Base-by-base conservation (phyloP, 208 protist genomes). In the Wallacemonas rigidus region DNA sequence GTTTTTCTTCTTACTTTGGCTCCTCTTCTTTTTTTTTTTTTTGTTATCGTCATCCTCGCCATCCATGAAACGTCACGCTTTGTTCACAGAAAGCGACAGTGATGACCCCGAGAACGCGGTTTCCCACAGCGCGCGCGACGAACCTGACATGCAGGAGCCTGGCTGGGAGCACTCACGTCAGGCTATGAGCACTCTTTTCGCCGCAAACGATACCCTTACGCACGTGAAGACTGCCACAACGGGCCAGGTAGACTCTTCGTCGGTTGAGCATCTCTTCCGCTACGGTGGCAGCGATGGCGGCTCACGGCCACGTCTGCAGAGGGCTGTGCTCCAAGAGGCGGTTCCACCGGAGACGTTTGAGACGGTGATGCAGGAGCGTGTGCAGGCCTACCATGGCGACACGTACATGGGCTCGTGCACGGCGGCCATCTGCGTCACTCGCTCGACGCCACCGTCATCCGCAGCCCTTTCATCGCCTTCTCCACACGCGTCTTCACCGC, bases 341-440 rank as follows among this genome's bases (percentile, higher is more conserved):
- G 26, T 26, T 26, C 26, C 26, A 26, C 26, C 26, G 26, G 62
- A 51, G 50, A 54, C 69, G 43, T 77, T 73, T 36, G 73, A 72
- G 54, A 89, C 82, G 15, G 83, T 78, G 2, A n/a, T 74, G 54
- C 83, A 89, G 45, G 76, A 76, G 4, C 51, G 81, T 2, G 76
- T 89, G 44, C 72, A 90, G 54, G 78, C 77, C 35, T 93, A 89
- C 67, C 82, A 77, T 9, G 83, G 79, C 38, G 74, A 85, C 26
- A 58, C 68, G 1, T 74, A 68, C 50, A 65, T 79, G 35, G 85
- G 85, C 56, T 77, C 83, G 36, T 87, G 81, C 55, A 70, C 86
- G 43, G 67, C 85, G n/a, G 85, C 85, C 2, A 35, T 88, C 15
- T 86, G 83, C 90, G 44, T 65, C 45, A 44, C n/a, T 41, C 56